Evolutionary conservation across 768 basidiomycete genomes (phyloP), one percentile per base, ranked within the genome.

Genomic region (Mycena galopus): DNA sequence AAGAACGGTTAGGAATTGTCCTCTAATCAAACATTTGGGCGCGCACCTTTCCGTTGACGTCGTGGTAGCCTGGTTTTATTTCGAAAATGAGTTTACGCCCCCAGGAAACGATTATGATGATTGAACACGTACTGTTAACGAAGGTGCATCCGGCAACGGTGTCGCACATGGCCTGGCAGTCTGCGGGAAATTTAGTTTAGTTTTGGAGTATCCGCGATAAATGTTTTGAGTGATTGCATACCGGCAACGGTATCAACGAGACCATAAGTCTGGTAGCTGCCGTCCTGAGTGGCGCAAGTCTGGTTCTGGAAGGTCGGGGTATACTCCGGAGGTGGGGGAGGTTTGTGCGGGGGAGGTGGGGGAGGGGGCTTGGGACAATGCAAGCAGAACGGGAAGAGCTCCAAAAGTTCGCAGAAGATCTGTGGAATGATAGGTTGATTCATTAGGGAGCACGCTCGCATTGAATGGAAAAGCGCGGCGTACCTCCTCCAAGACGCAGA

Each of bases 41-140:
- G 64, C 75, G 35, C 50, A 83, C 82, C 76, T 83, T 83, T 33
- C 80, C 83, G 65, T 84, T 83, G 27, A 81, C 79, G 64, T 84
- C 82, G 70, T 81, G 79, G 73, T 82, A 83, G 3, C 79, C 83
- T 83, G 39, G 2, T 62, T 62, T 57, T 25, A n/a, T 23, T 12
- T 47, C 21, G 23, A 59, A 58, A 27, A 56, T 67, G 16, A 65
- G 44, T 37, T 4, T 12, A 25, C n/a, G 47, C 11, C n/a, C 17
- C 39, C 35, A 21, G 23, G 21, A 66, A 25, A 23, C n/a, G n/a
- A n/a, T n/a, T n/a, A 7, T 4, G 29, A 32, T 60, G 27, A 32
- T 39, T 10, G 25, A 17, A 37, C 12, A 79, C 81, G 56, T 74
- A 82, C 83, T 78, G 69, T 84, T 82, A 30, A 81, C 67, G 67